These are phyloP conservation scores for Colletotrichum orchidophilum DNA, from an alignment of 2,329 filamentous ascomycete species.

Conservation along the genomic window DNA sequence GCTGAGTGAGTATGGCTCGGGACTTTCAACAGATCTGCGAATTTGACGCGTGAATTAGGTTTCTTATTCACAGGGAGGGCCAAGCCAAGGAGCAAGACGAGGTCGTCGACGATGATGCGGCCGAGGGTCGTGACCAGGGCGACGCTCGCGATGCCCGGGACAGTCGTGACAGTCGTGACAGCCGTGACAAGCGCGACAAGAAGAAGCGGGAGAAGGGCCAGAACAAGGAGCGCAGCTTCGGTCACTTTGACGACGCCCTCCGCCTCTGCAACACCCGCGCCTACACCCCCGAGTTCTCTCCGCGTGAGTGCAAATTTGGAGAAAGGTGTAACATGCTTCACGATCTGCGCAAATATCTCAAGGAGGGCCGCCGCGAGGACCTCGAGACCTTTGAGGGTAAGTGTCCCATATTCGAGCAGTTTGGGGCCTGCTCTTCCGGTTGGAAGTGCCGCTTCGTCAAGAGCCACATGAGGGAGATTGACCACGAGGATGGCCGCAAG, in stretches of 20 bases:
- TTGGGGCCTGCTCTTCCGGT: conserved; percentile 81
- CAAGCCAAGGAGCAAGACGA: conserved; percentile 66
- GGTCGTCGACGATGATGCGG: conserved; percentile 57
- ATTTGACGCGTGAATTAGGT: conserved; percentile 38
- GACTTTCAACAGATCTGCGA: background rate
- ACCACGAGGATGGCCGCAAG: conserved; percentile 80
- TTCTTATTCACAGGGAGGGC: conserved; percentile 41
- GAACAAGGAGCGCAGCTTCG: conserved; percentile 85
- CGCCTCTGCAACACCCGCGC: conserved; percentile 81
- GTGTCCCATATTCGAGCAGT: conserved; percentile 82
- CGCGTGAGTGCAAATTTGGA: conserved; percentile 78
- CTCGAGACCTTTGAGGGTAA: conserved; percentile 78
- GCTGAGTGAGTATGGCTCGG: conserved; percentile 43
- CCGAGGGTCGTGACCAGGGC: conserved; percentile 52
- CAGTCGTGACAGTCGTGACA: conserved; percentile 52
- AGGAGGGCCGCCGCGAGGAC: conserved; percentile 82
- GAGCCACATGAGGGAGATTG: conserved; percentile 85
- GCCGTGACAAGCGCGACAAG: conserved; percentile 50
- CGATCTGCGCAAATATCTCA: conserved; percentile 85
- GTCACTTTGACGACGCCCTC: conserved; percentile 79
- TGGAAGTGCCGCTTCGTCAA: conserved; percentile 95
- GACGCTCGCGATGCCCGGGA: conserved; percentile 63
- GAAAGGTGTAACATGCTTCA: conserved; percentile 85
- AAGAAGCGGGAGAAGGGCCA: conserved; percentile 67
- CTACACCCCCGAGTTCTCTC: conserved; percentile 82